These are phyloP conservation scores for Tephrocybe sp. DNA, from an alignment of 768 basidiomycete species.

Conservation along the genomic window DNA sequence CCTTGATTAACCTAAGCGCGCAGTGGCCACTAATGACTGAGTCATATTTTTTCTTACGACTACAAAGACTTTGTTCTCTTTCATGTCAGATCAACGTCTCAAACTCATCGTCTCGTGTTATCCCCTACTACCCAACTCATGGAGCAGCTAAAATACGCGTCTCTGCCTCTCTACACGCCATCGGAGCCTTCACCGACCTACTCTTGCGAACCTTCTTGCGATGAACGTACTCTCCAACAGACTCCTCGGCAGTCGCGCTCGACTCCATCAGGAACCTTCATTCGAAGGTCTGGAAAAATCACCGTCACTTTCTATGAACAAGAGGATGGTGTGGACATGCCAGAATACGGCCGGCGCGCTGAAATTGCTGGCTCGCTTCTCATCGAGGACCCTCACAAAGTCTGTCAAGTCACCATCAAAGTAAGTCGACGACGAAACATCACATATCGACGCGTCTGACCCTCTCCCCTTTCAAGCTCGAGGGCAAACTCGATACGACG, in stretches of 20 bases:
- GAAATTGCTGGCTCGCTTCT: conserved; percentile 42
- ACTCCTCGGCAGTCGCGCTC: conserved; percentile 33
- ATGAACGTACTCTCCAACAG: conserved; percentile 53
- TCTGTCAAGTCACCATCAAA: conserved; percentile 45
- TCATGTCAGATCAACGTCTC: neutral
- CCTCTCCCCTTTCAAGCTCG: conserved; percentile 30
- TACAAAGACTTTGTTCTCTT: neutral
- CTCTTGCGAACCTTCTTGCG: conserved; percentile 50
- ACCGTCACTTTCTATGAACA: conserved; percentile 49
- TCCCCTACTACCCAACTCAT: neutral
- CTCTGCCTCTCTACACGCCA: conserved; percentile 53
- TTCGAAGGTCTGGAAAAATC: conserved; percentile 35
- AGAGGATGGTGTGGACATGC: conserved; percentile 34
- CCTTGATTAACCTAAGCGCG: neutral
- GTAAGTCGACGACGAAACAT: conserved; percentile 28
- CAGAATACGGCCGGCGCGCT: conserved; percentile 44
- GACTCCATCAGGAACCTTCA: conserved; percentile 39
- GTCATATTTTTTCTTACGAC: neutral
- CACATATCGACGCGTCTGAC: neutral
- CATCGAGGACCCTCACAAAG: conserved; percentile 36
- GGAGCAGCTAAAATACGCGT: conserved; percentile 1
- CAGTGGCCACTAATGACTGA: conserved; percentile 1
- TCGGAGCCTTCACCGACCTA: conserved; percentile 58
- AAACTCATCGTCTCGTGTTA: neutral
- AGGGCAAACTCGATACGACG: conserved; percentile 40